Percentiles rank a stretch among this genome's conserved stretches.
Conservation (phyloP, 352 stramenopile genomes). For the Globisporangium heterothallicum region DNA sequence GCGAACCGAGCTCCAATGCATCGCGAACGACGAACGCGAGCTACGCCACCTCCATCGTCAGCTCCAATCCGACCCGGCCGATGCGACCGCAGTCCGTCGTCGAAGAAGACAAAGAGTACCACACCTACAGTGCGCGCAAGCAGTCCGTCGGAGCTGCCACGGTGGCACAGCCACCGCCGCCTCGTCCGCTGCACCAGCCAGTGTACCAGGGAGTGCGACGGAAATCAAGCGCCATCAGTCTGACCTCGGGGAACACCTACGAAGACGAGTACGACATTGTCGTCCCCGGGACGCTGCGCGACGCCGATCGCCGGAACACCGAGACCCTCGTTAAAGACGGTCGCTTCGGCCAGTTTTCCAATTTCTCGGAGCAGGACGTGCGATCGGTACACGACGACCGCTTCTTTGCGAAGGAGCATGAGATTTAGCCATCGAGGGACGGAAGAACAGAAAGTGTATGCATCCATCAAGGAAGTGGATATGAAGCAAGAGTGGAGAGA, state of each 20-base stretch:
- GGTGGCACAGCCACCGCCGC: conserved; percentile 1
- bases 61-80: background rate
- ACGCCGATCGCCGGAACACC: conserved; percentile 57
- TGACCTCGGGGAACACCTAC: conserved; percentile 13
- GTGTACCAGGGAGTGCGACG: conserved; percentile 4
- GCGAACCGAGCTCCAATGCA: conserved; percentile 13
- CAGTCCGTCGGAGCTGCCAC: background rate
- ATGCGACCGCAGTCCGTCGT: conserved; percentile 7
- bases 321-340: conserved; percentile 55
- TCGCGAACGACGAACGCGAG: conserved; percentile 2
- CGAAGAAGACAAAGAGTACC: conserved; percentile 3
- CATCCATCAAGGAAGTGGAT: conserved; percentile 1
- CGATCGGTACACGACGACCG: conserved; percentile 20
- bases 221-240: conserved; percentile 2
- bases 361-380: conserved; percentile 40
- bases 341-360: conserved; percentile 65
- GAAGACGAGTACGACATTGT: conserved; percentile 76
- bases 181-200: conserved; percentile 6
- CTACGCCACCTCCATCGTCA: background rate
- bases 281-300: conserved; percentile 43
- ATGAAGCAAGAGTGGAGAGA: background rate
- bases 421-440: conserved; percentile 5
- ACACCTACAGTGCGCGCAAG: background rate
- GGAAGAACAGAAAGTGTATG: background rate
- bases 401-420: conserved; percentile 13